Evolutionary conservation across 179 eudicot genomes (phyloP).

Genomic region (Vitellaria paradoxa): DNA sequence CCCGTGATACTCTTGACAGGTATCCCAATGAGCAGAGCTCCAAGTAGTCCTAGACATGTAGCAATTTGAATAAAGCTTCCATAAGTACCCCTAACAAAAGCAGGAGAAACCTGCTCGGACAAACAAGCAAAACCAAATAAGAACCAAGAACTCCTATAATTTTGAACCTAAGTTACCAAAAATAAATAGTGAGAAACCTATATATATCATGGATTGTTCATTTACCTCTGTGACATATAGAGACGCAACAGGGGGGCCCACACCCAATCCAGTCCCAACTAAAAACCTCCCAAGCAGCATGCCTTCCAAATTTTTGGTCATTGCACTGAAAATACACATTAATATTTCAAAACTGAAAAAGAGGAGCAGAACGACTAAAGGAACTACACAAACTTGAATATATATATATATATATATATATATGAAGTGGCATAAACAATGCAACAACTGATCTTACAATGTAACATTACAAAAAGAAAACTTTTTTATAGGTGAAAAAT

Average conservation of each 20-base stretch:
- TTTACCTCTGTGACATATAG: conserved; percentile 90
- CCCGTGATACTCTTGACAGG: conserved; percentile 63
- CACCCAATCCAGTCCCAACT: conserved; percentile 85
- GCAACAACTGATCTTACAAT: background rate
- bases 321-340: conserved; percentile 60
- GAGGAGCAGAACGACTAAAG: background rate
- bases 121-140: background rate
- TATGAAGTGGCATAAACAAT: background rate
- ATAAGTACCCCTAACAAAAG: conserved; percentile 91
- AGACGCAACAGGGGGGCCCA: conserved; percentile 94
- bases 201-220: background rate
- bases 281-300: conserved; percentile 88
- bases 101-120: conserved; percentile 67
- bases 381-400: background rate
- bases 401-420: background rate
- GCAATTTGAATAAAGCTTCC: conserved; percentile 96
- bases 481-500: background rate
- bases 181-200: background rate
- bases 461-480: too few relatives aligned
- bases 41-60: conserved; percentile 82
- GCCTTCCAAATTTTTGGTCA: conserved; percentile 56
- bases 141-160: background rate
- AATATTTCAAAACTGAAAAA: background rate
- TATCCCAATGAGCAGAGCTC: conserved; percentile 67
- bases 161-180: background rate